Evolutionary conservation across 805 yeast species (phyloP).

Genomic region (Candida jianshihensis): DNA sequence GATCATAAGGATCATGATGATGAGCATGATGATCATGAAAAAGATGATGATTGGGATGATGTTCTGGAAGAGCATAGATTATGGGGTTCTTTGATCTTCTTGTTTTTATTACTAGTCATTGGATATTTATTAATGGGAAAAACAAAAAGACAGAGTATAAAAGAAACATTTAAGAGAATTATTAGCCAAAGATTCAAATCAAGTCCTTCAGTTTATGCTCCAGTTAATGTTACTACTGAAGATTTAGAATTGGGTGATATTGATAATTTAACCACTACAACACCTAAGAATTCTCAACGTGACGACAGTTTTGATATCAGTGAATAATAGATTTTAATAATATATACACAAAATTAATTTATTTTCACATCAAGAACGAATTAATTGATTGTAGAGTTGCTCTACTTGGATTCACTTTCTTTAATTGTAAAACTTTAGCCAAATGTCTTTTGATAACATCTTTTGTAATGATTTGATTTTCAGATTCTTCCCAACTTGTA

Average conservation of each 20-base stretch:
- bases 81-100: slow-evolving; percentile 30
- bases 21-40: slow-evolving; percentile 21
- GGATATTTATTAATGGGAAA: slow-evolving; percentile 31
- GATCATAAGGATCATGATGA: slow-evolving; percentile 23
- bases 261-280: not conserved
- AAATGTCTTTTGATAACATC: slow-evolving; percentile 50
- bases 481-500: slow-evolving; percentile 30
- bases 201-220: slow-evolving; percentile 1
- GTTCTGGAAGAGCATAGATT: slow-evolving; percentile 25
- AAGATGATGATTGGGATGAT: slow-evolving; percentile 35
- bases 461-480: slow-evolving; percentile 32
- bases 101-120: slow-evolving; percentile 23
- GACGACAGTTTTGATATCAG: not conserved
- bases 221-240: slow-evolving; percentile 1
- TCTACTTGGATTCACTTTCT: slow-evolving; percentile 68
- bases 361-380: slow-evolving; percentile 44
- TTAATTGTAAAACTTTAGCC: slow-evolving; percentile 36
- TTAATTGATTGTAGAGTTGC: slow-evolving; percentile 72
- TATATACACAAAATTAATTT: no score
- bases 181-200: slow-evolving; percentile 6
- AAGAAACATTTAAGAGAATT: slow-evolving; percentile 8
- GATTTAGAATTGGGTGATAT: slow-evolving; percentile 14
- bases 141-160: slow-evolving; percentile 16
- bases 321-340: no score
- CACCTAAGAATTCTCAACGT: not conserved